A percentile compares a stretch with the other conserved stretches of the same genome.
Conservation (phyloP, 225 moss, liverwort and hornwort species). For the Straminergon stramineum region DNA sequence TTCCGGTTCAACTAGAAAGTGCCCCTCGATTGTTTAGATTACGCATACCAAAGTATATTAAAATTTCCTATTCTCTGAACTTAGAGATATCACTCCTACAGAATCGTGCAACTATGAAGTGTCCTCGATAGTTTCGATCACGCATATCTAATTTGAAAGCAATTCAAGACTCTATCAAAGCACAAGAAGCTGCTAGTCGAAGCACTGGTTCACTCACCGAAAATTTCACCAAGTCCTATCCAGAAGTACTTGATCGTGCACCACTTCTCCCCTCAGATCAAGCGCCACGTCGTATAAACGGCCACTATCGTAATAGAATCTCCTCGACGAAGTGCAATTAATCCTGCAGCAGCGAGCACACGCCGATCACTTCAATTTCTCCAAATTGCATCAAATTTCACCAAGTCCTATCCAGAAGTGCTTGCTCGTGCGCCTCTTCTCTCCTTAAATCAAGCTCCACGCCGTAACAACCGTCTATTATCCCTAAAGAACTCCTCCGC, state of each 20-base stretch:
- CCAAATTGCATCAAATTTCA: slow-evolving; percentile 1
- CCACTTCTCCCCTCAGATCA: neutral
- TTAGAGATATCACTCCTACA: neutral
- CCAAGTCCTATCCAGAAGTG: neutral
- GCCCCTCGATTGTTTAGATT: neutral
- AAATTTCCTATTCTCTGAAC: neutral
- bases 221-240: slow-evolving; percentile 3
- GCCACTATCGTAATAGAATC: neutral
- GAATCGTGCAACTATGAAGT: neutral
- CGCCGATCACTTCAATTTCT: neutral
- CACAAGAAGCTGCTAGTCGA: neutral
- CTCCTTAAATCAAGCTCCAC: neutral
- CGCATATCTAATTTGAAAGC: neutral
- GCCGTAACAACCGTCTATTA: neutral
- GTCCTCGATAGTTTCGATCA: neutral
- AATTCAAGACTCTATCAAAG: slow-evolving; percentile 1
- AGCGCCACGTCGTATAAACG: neutral
- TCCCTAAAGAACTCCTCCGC: neutral
- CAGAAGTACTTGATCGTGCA: neutral
- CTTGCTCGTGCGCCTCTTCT: neutral
- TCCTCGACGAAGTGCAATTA: neutral
- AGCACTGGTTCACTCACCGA: slow-evolving; percentile 18
- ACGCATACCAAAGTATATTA: neutral
- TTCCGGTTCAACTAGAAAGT: neutral
- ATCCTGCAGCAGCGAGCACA: neutral